These are phyloP conservation scores for Glarea lozoyensis DNA, from an alignment of 495 filamentous ascomycete genomes.

Conservation along the genomic window DNA sequence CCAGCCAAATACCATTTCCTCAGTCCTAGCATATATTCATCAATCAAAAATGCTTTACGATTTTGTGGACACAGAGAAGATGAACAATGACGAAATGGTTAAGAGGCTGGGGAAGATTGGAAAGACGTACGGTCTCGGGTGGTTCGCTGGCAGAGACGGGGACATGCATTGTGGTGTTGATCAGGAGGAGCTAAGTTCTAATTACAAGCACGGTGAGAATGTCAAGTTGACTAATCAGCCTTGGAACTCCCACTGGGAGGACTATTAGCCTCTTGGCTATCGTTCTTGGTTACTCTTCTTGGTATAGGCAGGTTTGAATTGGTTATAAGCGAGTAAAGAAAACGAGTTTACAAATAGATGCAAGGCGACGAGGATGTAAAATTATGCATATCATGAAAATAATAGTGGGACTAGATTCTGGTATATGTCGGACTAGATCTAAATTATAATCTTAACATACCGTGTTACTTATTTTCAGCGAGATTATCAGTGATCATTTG, in stretches of 20 bases:
- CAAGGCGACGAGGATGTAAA: no score
- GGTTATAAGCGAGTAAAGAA: no score
- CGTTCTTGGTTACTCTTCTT: background rate
- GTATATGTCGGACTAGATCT: no score
- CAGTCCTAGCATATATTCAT: slow-evolving; percentile 63
- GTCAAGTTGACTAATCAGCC: slow-evolving; percentile 16
- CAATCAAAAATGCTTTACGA: slow-evolving; percentile 65
- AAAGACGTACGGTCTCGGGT: slow-evolving; percentile 64
- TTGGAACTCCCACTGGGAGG: slow-evolving; percentile 17
- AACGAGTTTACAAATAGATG: no score
- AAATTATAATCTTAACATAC: no score
- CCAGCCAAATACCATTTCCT: slow-evolving; percentile 64
- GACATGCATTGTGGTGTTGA: slow-evolving; percentile 61
- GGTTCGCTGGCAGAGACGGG: slow-evolving; percentile 60
- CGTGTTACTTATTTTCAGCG: no score
- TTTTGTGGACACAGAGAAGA: slow-evolving; percentile 57
- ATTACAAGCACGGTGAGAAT: slow-evolving; percentile 48
- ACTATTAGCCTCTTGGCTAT: no score
- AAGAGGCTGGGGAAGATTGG: slow-evolving; percentile 37
- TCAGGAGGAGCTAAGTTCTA: slow-evolving; percentile 52
- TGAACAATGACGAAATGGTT: slow-evolving; percentile 47
- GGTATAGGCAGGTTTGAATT: background rate
- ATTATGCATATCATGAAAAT: no score
- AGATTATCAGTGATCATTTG: no score
- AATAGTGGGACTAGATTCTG: no score